Evolutionary conservation across 108 stramenopile species (phyloP).

Genomic region (Aurantiochytrium sp.): DNA sequence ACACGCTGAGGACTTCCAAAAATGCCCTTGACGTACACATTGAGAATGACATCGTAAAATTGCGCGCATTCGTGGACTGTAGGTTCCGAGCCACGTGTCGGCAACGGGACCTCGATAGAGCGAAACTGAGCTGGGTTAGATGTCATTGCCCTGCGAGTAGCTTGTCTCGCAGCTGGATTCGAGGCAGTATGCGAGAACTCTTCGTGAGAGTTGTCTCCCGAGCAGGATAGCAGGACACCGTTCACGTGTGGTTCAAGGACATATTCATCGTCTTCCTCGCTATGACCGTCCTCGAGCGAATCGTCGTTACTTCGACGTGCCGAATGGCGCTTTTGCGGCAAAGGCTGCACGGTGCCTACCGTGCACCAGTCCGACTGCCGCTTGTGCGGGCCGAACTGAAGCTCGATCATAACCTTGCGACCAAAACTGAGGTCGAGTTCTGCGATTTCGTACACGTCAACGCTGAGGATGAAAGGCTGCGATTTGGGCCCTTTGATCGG

Average conservation of each 20-base stretch:
- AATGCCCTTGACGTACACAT: not conserved
- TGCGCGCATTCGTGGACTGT: not conserved
- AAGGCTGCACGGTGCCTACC: not conserved
- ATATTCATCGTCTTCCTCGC: not conserved
- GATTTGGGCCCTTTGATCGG: constrained; percentile 1
- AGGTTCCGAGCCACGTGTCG: not conserved
- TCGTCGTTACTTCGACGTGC: too few species aligned
- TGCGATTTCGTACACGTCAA: not conserved
- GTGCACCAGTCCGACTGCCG: not conserved
- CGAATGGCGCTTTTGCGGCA: not conserved
- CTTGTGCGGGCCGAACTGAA: not conserved
- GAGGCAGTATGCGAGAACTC: not conserved
- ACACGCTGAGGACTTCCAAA: not conserved
- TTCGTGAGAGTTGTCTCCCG: not conserved
- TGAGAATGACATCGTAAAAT: not conserved
- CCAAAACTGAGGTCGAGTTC: not conserved
- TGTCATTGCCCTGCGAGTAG: not conserved
- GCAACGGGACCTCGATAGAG: not conserved
- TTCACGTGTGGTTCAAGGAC: not conserved
- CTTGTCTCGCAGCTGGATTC: not conserved
- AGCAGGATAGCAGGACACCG: not conserved
- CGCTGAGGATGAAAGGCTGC: not conserved
- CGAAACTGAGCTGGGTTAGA: not conserved
- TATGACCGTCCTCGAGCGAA: too few species aligned
- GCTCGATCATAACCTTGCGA: not conserved